phyloP scores from a whole-genome alignment of 176 grass and related monocot genomes.

The Oryza glumipatula region DNA sequence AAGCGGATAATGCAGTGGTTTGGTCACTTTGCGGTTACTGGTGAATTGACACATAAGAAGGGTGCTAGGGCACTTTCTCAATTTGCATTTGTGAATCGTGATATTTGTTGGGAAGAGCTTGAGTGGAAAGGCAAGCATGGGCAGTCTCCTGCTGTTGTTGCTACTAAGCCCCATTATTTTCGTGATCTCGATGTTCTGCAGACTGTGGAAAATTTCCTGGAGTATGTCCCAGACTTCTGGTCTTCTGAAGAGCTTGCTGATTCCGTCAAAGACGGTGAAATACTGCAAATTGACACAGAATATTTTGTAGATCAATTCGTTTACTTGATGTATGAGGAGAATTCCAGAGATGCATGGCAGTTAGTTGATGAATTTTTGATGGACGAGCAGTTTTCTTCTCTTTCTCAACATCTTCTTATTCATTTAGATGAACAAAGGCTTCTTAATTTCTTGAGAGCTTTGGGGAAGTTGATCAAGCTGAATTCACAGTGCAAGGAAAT shows the following conservation, averaged over 20 bases:
- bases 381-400: slow-evolving; percentile 75
- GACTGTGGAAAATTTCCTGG: slow-evolving; percentile 88
- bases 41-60: slow-evolving; percentile 75
- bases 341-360: slow-evolving; percentile 69
- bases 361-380: slow-evolving; percentile 71
- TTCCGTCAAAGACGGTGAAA: slow-evolving; percentile 85
- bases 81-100: slow-evolving; percentile 85
- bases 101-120: slow-evolving; percentile 93
- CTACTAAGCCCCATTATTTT: slow-evolving; percentile 93
- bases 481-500: slow-evolving; percentile 65
- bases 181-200: slow-evolving; percentile 78
- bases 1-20: slow-evolving; percentile 81
- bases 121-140: slow-evolving; percentile 94
- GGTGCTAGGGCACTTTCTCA: slow-evolving; percentile 82
- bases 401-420: slow-evolving; percentile 72
- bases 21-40: slow-evolving; percentile 70
- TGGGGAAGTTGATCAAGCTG: slow-evolving; percentile 52
- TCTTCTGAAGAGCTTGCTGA: slow-evolving; percentile 83
- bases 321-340: slow-evolving; percentile 74
- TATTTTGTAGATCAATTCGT: slow-evolving; percentile 80
- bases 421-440: slow-evolving; percentile 75
- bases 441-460: slow-evolving; percentile 64
- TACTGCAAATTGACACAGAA: slow-evolving; percentile 71
- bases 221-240: slow-evolving; percentile 87
- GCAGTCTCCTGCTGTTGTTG: slow-evolving; percentile 91